phyloP scores from a whole-genome alignment of 148 eudicot genomes.

The Selenicereus undatus region DNA sequence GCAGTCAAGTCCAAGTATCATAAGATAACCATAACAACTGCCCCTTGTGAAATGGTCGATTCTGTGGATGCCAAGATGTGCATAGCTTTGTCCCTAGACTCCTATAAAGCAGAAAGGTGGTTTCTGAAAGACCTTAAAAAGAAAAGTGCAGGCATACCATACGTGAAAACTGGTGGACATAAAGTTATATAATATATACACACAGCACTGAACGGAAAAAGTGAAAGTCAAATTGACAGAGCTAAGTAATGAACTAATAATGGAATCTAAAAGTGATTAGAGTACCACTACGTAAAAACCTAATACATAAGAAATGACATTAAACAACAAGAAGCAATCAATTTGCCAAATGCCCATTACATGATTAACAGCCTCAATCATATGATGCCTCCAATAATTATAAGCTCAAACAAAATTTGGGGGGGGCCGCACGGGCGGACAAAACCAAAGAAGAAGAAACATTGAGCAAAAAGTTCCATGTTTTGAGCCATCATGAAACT shows the following conservation, averaged over 20 bases:
- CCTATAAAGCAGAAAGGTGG: background rate
- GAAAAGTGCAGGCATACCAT: background rate
- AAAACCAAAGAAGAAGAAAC: background rate
- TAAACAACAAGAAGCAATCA: background rate
- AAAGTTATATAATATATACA: background rate
- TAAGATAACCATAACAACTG: background rate
- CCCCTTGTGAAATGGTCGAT: background rate
- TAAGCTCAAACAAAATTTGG: background rate
- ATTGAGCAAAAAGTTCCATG: constrained; percentile 1
- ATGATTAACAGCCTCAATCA: background rate
- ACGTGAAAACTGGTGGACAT: background rate
- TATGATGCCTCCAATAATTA: background rate
- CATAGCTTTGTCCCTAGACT: background rate
- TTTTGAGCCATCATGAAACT: background rate
- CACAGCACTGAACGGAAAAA: background rate
- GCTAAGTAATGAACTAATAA: background rate
- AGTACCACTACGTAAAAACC: background rate
- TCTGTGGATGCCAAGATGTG: background rate
- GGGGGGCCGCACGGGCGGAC: too few species aligned
- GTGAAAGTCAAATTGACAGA: background rate
- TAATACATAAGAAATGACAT: background rate
- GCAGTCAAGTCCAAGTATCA: background rate
- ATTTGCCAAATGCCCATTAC: constrained; percentile 6
- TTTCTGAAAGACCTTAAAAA: background rate
- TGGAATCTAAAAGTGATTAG: constrained; percentile 9